Percentiles rank a stretch among this genome's conserved stretches.
Conservation (phyloP, 2,329 filamentous ascomycete species). For the Diplodia mutila region DNA sequence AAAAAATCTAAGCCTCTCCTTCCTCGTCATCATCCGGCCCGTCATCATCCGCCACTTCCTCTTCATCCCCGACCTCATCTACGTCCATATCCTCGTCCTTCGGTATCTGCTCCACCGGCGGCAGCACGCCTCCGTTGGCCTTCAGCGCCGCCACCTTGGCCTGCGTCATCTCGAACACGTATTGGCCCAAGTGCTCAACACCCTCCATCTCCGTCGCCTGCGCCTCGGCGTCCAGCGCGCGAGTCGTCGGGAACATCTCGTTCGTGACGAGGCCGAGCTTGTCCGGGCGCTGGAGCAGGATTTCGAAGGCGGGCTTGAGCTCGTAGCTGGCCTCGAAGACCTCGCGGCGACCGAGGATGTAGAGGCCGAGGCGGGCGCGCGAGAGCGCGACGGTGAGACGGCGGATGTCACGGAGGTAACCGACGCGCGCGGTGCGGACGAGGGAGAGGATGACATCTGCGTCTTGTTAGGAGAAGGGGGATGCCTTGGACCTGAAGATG, state of each 20-base stretch:
- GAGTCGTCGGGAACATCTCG: constrained; percentile 78
- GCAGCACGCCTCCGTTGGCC: constrained; percentile 41
- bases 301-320: constrained; percentile 81
- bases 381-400: constrained; percentile 94
- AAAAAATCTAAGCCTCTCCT: not conserved
- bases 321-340: constrained; percentile 91
- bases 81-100: constrained; percentile 36
- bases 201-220: constrained; percentile 78
- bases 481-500: not conserved
- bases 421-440: constrained; percentile 83
- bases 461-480: constrained; percentile 2
- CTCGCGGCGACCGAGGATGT: constrained; percentile 84
- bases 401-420: constrained; percentile 90
- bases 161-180: constrained; percentile 94
- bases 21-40: constrained; percentile 58
- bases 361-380: constrained; percentile 86
- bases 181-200: constrained; percentile 92
- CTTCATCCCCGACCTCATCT: constrained; percentile 42
- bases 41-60: constrained; percentile 34
- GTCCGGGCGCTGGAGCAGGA: constrained; percentile 75
- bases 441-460: constrained; percentile 90
- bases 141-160: constrained; percentile 66
- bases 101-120: constrained; percentile 38
- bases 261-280: constrained; percentile 80
- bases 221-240: constrained; percentile 54